These are phyloP conservation scores for Ammopiptanthus mongolicus DNA, from an alignment of 306 rosid species.

Conservation along the genomic window DNA sequence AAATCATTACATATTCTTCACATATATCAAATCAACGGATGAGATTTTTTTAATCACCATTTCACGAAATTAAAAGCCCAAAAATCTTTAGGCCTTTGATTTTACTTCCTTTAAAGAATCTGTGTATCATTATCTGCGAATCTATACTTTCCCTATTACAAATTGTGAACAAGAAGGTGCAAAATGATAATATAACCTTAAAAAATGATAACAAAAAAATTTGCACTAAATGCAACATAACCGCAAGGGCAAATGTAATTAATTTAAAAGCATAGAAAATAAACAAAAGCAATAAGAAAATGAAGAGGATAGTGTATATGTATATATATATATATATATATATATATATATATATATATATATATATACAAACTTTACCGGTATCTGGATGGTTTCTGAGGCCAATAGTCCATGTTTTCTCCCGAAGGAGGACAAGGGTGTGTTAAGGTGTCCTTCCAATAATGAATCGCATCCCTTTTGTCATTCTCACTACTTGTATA, in stretches of 20 bases:
- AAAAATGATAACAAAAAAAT: neutral
- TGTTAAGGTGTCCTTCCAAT: constrained; percentile 66
- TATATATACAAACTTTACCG: constrained; percentile 12
- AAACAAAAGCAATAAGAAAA: neutral
- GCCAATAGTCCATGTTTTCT: constrained; percentile 53
- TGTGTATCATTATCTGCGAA: neutral
- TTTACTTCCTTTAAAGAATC: neutral
- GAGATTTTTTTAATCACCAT: too few relatives aligned
- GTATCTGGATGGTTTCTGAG: constrained; percentile 50
- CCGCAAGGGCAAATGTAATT: too few relatives aligned
- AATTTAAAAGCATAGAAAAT: neutral
- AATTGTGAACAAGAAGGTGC: too few relatives aligned
- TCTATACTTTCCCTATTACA: neutral
- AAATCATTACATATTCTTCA: too few relatives aligned
- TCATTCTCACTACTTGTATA: constrained; percentile 65
- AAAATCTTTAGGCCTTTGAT: neutral
- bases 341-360: too few relatives aligned
- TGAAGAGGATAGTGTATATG: too few relatives aligned
- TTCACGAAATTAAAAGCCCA: neutral
- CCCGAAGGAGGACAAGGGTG: constrained; percentile 58
- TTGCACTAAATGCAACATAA: too few relatives aligned
- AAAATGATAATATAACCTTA: neutral
- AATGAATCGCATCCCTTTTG: constrained; percentile 26
- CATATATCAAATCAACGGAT: too few relatives aligned
- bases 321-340: too few relatives aligned